Evolutionary conservation across 75 land plant species (phyloP).

Genomic region (Sequoia sempervirens): DNA sequence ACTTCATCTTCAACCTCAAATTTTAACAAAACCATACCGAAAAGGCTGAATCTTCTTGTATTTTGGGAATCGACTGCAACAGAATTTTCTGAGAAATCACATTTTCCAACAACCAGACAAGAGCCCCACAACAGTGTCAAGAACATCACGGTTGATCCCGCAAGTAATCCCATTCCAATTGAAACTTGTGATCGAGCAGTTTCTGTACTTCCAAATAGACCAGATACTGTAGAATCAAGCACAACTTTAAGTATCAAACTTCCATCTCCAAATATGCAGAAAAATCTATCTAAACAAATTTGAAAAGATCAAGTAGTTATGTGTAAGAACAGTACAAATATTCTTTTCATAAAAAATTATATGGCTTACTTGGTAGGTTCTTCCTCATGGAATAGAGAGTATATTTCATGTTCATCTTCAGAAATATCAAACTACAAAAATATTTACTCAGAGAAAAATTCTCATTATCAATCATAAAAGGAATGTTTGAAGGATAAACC

Average conservation of each 20-base stretch:
- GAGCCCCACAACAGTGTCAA: conserved; percentile 43
- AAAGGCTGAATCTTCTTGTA: conserved; percentile 36
- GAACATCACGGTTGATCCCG: conserved; percentile 51
- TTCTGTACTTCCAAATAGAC: conserved; percentile 29
- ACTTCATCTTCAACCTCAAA: background rate
- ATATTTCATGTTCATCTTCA: background rate
- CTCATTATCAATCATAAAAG: background rate
- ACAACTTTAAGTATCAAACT: background rate
- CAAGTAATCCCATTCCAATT: conserved; percentile 55
- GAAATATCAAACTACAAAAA: background rate
- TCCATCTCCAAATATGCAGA: background rate
- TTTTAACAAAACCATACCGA: conserved; percentile 19
- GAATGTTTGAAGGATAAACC: background rate
- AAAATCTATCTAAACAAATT: background rate
- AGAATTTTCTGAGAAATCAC: conserved; percentile 26
- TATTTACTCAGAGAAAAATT: background rate
- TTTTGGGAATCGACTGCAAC: conserved; percentile 29
- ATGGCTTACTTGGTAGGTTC: background rate
- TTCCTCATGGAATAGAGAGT: background rate
- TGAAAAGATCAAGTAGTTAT: background rate
- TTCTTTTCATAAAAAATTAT: background rate
- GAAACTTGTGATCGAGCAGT: conserved; percentile 41
- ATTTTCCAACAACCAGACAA: conserved; percentile 42
- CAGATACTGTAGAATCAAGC: conserved; percentile 35
- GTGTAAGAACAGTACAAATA: background rate